These are phyloP conservation scores for Hygrocybe coccinea DNA, from an alignment of 768 basidiomycete genomes.

Conservation along the genomic window DNA sequence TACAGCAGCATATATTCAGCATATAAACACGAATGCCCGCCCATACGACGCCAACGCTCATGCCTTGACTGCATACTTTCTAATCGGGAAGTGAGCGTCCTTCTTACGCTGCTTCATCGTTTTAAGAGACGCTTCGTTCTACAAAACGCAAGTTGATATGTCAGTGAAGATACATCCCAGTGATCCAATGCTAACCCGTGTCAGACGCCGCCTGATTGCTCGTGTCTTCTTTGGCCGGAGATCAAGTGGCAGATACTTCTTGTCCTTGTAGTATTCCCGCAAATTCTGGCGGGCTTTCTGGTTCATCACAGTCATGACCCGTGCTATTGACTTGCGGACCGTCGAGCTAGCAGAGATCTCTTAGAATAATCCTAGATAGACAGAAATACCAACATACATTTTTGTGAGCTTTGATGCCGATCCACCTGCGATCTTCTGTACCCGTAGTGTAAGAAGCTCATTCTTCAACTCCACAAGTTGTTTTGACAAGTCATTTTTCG, in stretches of 20 bases:
- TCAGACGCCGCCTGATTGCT: slow-evolving; percentile 93
- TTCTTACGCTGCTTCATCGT: slow-evolving; percentile 94
- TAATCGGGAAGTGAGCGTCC: slow-evolving; percentile 85
- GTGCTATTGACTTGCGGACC: slow-evolving; percentile 98
- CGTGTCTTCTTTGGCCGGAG: slow-evolving; percentile 97
- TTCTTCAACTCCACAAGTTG: slow-evolving; percentile 91
- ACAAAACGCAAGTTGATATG: slow-evolving; percentile 2
- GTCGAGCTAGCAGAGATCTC: slow-evolving; percentile 64
- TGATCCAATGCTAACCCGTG: slow-evolving; percentile 53
- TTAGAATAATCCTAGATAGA: background rate
- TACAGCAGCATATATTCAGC: no score
- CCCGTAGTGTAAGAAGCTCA: slow-evolving; percentile 89
- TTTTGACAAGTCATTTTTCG: slow-evolving; percentile 94
- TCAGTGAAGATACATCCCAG: background rate
- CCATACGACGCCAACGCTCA: background rate
- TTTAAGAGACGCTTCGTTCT: slow-evolving; percentile 82
- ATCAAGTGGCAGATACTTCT: slow-evolving; percentile 96
- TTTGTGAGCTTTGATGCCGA: slow-evolving; percentile 93
- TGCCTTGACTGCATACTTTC: slow-evolving; percentile 97
- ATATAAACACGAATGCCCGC: background rate
- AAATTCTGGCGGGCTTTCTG: slow-evolving; percentile 96
- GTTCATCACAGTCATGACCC: slow-evolving; percentile 97
- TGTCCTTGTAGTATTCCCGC: slow-evolving; percentile 95
- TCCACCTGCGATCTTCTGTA: slow-evolving; percentile 97
- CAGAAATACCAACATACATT: slow-evolving; percentile 59